These are phyloP conservation scores for Saccharomyces hybrid DNA, from an alignment of 1,139 yeast genomes.

Conservation along the genomic window DNA sequence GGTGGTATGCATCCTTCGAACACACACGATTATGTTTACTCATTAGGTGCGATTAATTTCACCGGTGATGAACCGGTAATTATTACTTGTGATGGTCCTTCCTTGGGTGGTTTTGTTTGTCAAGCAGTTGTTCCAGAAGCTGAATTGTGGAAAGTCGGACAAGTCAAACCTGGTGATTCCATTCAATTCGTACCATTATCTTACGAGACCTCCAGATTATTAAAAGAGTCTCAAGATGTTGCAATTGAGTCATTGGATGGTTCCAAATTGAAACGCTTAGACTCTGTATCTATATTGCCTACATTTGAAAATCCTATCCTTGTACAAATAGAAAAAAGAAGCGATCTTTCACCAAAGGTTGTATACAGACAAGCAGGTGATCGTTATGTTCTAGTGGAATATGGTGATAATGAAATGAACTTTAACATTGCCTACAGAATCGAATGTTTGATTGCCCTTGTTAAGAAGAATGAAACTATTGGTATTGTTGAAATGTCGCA, in stretches of 20 bases:
- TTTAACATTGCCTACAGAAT: constrained; percentile 79
- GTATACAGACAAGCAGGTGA: constrained; percentile 97
- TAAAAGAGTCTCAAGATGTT: constrained; percentile 54
- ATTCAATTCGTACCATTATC: constrained; percentile 74
- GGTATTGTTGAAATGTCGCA: constrained; percentile 95
- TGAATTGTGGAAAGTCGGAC: constrained; percentile 98
- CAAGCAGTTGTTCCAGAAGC: constrained; percentile 92
- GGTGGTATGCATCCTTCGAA: constrained; percentile 97
- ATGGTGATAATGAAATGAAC: constrained; percentile 83
- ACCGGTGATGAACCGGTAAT: constrained; percentile 98
- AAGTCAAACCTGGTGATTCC: constrained; percentile 86
- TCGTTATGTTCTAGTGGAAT: constrained; percentile 81
- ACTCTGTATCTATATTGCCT: constrained; percentile 29
- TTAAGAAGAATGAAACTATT: constrained; percentile 50
- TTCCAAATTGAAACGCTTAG: constrained; percentile 36
- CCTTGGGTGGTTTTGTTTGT: constrained; percentile 95
- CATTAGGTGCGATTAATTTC: constrained; percentile 92
- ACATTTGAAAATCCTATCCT: constrained; percentile 52
- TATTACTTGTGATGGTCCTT: constrained; percentile 94
- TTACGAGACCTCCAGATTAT: constrained; percentile 56
- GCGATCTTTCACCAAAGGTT: constrained; percentile 56
- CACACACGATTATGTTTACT: constrained; percentile 94
- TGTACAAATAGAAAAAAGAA: constrained; percentile 38
- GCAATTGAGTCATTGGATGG: constrained; percentile 36
- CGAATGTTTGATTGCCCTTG: constrained; percentile 70